phyloP scores from a whole-genome alignment of 208 protist genomes.

The Leptomonas pyrrhocoris region DNA sequence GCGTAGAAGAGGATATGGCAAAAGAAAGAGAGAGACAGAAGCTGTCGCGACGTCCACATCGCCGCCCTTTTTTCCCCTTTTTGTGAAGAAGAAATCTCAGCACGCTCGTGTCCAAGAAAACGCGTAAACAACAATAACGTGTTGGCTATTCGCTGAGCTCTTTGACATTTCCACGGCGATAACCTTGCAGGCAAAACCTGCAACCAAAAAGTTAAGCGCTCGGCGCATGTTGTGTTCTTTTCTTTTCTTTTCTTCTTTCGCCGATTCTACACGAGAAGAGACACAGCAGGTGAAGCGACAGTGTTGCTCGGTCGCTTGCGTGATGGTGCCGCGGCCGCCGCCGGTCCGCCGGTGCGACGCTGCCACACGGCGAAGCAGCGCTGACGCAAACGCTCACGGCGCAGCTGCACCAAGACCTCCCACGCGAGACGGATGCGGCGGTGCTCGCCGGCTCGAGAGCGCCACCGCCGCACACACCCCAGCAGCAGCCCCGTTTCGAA shows the following conservation, averaged over 20 bases:
- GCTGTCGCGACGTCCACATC: background rate
- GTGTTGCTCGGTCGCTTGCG: background rate
- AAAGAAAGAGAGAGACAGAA: background rate
- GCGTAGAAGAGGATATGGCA: background rate
- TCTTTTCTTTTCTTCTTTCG: background rate
- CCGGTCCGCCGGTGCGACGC: constrained; percentile 35
- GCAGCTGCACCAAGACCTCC: constrained; percentile 56
- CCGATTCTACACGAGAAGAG: background rate
- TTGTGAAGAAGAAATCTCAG: no score
- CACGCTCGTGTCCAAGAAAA: no score
- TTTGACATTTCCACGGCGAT: no score
- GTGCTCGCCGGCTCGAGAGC: constrained; percentile 29
- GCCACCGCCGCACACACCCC: constrained; percentile 69
- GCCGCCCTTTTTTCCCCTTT: no score
- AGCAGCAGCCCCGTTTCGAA: constrained; percentile 70
- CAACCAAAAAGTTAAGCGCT: no score
- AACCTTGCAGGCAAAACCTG: no score
- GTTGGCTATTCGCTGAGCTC: no score
- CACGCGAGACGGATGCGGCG: constrained; percentile 40
- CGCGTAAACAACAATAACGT: no score
- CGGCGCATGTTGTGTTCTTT: background rate
- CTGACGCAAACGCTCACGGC: constrained; percentile 41
- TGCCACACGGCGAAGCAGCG: constrained; percentile 54
- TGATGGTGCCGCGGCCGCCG: background rate
- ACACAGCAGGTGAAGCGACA: constrained; percentile 3